phyloP scores from a whole-genome alignment of 139 green algal species.

The Chlamydomonas eustigma region DNA sequence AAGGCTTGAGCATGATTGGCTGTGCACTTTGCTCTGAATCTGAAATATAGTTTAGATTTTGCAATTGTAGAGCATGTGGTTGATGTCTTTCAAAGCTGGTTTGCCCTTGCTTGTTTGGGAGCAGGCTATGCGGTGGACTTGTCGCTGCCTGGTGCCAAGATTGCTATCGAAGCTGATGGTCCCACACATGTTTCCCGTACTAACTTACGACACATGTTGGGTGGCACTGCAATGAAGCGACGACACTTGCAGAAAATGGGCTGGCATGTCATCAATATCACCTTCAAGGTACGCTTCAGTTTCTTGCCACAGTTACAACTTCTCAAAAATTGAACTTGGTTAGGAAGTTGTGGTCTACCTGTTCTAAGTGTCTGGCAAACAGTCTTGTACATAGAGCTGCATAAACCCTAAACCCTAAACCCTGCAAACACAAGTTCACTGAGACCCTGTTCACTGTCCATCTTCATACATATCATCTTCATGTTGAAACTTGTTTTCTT shows the following conservation, averaged over 20 bases:
- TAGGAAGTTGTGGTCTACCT: not conserved
- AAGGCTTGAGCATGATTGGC: too few species aligned
- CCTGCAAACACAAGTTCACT: not conserved
- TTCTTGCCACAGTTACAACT: not conserved
- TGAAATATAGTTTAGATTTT: too few species aligned
- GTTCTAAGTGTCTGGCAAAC: not conserved
- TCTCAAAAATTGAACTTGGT: not conserved
- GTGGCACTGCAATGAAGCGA: slow-evolving; percentile 49
- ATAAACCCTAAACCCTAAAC: not conserved
- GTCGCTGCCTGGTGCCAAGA: slow-evolving; percentile 17
- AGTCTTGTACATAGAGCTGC: not conserved
- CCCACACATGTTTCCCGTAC: slow-evolving; percentile 51
- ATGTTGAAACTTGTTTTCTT: not conserved
- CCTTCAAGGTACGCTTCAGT: slow-evolving; percentile 5
- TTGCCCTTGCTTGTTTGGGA: too few species aligned
- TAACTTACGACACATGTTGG: slow-evolving; percentile 15
- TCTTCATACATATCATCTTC: not conserved
- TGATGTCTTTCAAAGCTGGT: too few species aligned
- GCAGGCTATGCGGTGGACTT: slow-evolving; percentile 18
- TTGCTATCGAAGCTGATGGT: slow-evolving; percentile 56
- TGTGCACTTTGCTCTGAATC: too few species aligned
- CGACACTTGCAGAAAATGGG: slow-evolving; percentile 47
- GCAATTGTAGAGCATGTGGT: too few species aligned
- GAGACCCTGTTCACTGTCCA: not conserved
- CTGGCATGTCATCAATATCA: slow-evolving; percentile 30